These are phyloP conservation scores for Myotisia sp. DNA, from an alignment of 2,329 filamentous ascomycete species.

Conservation along the genomic window DNA sequence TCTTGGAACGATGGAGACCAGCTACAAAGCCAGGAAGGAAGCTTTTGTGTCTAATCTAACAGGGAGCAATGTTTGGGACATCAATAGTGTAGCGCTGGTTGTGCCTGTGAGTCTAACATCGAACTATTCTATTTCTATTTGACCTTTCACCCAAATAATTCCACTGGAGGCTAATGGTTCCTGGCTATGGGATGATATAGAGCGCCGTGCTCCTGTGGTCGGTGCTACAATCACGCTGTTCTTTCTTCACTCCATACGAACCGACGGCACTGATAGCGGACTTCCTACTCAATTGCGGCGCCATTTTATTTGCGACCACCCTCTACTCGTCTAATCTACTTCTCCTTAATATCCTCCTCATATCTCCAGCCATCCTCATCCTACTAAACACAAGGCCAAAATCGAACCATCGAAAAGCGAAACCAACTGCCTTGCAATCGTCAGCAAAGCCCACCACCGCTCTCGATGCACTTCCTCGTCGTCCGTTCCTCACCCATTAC, in stretches of 20 bases:
- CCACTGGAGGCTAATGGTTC: slow-evolving; percentile 10
- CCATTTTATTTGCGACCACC: slow-evolving; percentile 71
- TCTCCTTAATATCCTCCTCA: slow-evolving; percentile 58
- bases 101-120: slow-evolving; percentile 57
- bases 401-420: slow-evolving; percentile 22
- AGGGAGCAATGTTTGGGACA: slow-evolving; percentile 69
- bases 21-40: slow-evolving; percentile 86
- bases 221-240: slow-evolving; percentile 66
- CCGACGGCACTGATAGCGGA: slow-evolving; percentile 57
- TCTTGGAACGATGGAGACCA: slow-evolving; percentile 31
- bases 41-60: slow-evolving; percentile 86
- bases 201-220: slow-evolving; percentile 77
- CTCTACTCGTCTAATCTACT: slow-evolving; percentile 64
- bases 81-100: slow-evolving; percentile 72
- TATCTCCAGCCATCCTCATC: slow-evolving; percentile 55
- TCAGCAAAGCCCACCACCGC: slow-evolving; percentile 13
- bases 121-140: too few relatives aligned
- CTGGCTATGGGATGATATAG: slow-evolving; percentile 42
- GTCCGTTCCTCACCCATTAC: slow-evolving; percentile 86
- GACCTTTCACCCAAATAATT: slow-evolving; percentile 7
- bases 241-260: slow-evolving; percentile 67
- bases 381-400: slow-evolving; percentile 30
- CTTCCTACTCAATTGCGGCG: slow-evolving; percentile 73
- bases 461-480: slow-evolving; percentile 52
- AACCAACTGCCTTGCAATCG: slow-evolving; percentile 16